Percentiles rank a stretch among this genome's conserved stretches.
Evolutionary conservation across 768 basidiomycete species (phyloP).

Genomic region (Leccinum broughii): DNA sequence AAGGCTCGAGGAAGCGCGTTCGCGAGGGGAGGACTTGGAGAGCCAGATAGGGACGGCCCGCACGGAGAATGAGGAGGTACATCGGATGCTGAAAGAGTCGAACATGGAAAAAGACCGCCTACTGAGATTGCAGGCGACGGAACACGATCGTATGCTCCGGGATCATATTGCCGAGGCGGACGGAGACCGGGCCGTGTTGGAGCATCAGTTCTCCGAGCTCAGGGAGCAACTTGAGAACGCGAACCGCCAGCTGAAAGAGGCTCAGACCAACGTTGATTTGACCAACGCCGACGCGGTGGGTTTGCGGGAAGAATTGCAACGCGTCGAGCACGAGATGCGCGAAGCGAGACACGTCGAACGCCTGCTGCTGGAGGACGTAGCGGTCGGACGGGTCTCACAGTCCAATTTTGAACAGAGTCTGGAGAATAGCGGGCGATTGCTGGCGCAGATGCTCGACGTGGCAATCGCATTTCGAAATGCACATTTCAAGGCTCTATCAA

Average conservation of each 20-base stretch:
- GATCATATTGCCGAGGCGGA: slow-evolving; percentile 93
- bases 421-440: slow-evolving; percentile 64
- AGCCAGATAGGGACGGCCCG: slow-evolving; percentile 70
- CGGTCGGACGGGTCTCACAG: slow-evolving; percentile 65
- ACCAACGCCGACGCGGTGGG: slow-evolving; percentile 67
- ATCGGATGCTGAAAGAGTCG: slow-evolving; percentile 65
- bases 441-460: slow-evolving; percentile 81
- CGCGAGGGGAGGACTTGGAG: slow-evolving; percentile 73
- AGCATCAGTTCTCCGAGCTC: slow-evolving; percentile 81
- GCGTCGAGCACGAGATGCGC: slow-evolving; percentile 67
- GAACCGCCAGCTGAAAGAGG: slow-evolving; percentile 63
- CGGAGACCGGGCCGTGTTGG: slow-evolving; percentile 89
- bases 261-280: slow-evolving; percentile 59
- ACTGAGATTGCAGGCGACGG: slow-evolving; percentile 69
- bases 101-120: slow-evolving; percentile 78
- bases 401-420: slow-evolving; percentile 65
- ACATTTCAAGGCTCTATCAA: slow-evolving; percentile 68
- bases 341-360: slow-evolving; percentile 68
- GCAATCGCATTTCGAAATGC: slow-evolving; percentile 76
- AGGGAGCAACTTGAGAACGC: slow-evolving; percentile 60
- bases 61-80: slow-evolving; percentile 66
- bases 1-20: slow-evolving; percentile 73
- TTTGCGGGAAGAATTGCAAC: slow-evolving; percentile 70
- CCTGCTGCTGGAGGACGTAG: slow-evolving; percentile 72
- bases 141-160: slow-evolving; percentile 65